Conservation (phyloP, 768 basidiomycete species). For the Lactarius evosmus region DNA sequence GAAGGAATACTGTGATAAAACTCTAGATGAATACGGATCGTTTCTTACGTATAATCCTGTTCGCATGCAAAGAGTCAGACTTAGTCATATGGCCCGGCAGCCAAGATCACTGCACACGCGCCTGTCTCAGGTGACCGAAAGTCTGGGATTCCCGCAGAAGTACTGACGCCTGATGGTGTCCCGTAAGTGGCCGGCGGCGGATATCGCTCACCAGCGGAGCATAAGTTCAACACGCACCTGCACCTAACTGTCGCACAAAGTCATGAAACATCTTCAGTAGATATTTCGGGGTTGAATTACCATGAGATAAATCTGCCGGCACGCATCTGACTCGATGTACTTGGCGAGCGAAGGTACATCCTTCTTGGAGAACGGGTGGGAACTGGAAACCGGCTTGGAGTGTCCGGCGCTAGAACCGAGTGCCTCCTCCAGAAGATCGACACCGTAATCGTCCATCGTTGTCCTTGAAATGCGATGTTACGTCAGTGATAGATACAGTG, state of each 20-base stretch:
- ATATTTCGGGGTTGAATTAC: constrained; percentile 24
- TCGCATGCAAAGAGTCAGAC: background rate
- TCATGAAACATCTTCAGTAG: background rate
- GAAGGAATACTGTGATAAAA: background rate
- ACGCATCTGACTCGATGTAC: constrained; percentile 34
- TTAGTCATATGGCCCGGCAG: background rate
- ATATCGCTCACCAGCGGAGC: background rate
- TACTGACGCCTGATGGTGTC: constrained; percentile 56
- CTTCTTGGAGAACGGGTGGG: constrained; percentile 17
- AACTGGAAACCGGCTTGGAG: background rate
- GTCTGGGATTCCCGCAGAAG: constrained; percentile 83
- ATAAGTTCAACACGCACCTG: constrained; percentile 18
- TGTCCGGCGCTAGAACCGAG: background rate
- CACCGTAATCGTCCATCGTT: constrained; percentile 19
- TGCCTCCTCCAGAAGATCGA: constrained; percentile 5
- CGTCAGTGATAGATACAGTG: background rate
- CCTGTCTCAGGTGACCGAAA: constrained; percentile 87
- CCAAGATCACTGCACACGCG: constrained; percentile 32
- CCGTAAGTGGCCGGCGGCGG: background rate
- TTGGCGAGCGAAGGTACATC: constrained; percentile 31
- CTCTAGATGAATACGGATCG: background rate
- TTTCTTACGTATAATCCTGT: constrained; percentile 53
- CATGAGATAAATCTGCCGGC: constrained; percentile 35
- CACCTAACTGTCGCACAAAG: constrained; percentile 21
- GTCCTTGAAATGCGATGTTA: background rate